Percentiles rank a stretch among this genome's conserved stretches.
Conservation (phyloP, 176 grass and related monocot genomes). For the Lolium multiflorum region DNA sequence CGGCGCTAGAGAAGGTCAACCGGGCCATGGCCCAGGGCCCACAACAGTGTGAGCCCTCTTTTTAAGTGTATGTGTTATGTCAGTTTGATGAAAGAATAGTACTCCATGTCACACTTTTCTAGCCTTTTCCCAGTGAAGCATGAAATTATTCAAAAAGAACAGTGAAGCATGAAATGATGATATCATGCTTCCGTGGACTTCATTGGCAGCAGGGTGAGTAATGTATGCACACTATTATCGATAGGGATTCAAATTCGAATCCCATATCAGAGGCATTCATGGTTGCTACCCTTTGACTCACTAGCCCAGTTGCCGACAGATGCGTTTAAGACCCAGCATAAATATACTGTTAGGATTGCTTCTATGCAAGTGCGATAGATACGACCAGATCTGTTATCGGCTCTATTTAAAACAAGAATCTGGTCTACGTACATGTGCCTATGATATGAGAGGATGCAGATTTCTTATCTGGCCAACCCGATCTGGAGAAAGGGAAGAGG, state of each 20-base stretch:
- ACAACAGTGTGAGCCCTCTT: background rate
- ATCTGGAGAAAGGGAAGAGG: constrained; percentile 22
- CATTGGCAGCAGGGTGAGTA: background rate
- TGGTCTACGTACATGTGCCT: constrained; percentile 45
- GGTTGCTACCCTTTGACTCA: constrained; percentile 31
- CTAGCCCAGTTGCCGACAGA: constrained; percentile 26
- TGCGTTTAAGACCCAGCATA: constrained; percentile 9
- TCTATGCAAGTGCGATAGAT: constrained; percentile 17
- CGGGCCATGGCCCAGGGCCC: background rate
- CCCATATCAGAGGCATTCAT: background rate
- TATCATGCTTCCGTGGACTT: background rate
- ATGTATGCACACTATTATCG: background rate
- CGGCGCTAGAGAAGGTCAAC: background rate
- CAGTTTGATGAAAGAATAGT: constrained; percentile 12
- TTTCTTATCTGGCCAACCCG: constrained; percentile 19
- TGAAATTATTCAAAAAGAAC: background rate
- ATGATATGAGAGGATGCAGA: background rate
- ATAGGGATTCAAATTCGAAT: background rate
- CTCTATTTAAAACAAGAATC: background rate
- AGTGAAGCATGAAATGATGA: constrained; percentile 10
- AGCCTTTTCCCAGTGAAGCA: background rate
- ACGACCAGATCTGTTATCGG: constrained; percentile 38
- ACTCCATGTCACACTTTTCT: background rate
- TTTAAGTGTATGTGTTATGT: constrained; percentile 30
- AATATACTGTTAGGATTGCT: background rate